phyloP scores from a whole-genome alignment of 257 asterid species.

The Marsdenia floribunda region DNA sequence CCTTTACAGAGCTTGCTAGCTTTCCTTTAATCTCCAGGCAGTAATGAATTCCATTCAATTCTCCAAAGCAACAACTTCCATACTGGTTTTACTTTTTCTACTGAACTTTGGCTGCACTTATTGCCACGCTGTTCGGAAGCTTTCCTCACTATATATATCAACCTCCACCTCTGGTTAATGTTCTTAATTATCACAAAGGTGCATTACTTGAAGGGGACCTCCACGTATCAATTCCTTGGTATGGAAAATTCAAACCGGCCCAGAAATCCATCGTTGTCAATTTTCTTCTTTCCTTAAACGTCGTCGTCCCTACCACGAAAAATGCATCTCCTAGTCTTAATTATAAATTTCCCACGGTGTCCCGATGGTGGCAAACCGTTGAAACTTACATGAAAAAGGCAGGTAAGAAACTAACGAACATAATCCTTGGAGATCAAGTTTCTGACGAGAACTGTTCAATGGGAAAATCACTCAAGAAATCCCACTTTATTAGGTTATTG shows the following conservation, averaged over 20 bases:
- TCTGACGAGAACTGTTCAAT: conserved; percentile 23
- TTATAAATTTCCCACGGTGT: conserved; percentile 16
- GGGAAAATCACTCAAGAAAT: conserved; percentile 20
- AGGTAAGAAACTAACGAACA: conserved; percentile 17
- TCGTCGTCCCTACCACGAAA: not conserved
- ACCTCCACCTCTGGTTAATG: conserved; percentile 19
- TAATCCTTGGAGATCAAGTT: conserved; percentile 14
- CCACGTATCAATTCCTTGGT: conserved; percentile 23
- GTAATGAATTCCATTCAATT: conserved; percentile 11
- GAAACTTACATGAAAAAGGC: conserved; percentile 20
- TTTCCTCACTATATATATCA: conserved; percentile 21
- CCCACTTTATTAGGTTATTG: conserved; percentile 20
- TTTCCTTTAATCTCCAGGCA: not conserved
- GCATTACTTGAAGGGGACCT: conserved; percentile 19
- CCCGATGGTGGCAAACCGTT: conserved; percentile 31
- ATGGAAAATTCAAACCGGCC: conserved; percentile 25
- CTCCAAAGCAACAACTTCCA: not conserved
- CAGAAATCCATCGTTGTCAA: conserved; percentile 28
- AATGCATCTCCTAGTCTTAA: not conserved
- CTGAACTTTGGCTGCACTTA: not conserved
- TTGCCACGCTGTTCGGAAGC: conserved; percentile 20
- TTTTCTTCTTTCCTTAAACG: conserved; percentile 16
- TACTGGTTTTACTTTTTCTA: conserved; percentile 15
- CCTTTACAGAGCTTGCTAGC: not conserved
- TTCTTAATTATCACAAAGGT: conserved; percentile 26